Conservation (phyloP, 352 stramenopile genomes). For the Globisporangium nunn region DNA sequence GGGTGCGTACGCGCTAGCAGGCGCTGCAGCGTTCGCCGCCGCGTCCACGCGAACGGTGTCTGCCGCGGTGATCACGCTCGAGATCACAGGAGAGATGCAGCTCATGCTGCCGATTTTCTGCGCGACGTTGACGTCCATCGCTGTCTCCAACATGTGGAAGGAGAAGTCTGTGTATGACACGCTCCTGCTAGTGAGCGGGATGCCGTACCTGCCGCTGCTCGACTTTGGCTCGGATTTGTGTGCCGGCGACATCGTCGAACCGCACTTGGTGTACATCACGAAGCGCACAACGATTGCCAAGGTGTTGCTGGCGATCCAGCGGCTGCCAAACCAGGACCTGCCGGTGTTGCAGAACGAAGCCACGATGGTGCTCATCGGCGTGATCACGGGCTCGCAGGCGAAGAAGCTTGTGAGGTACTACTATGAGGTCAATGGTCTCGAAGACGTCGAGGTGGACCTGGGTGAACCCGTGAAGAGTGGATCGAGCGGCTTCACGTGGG, state of each 20-base stretch:
- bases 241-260: slow-evolving; percentile 65
- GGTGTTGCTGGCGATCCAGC: slow-evolving; percentile 65
- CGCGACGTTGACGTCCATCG: slow-evolving; percentile 59
- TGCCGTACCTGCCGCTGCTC: slow-evolving; percentile 82
- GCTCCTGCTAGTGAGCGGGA: slow-evolving; percentile 55
- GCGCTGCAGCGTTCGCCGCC: slow-evolving; percentile 62
- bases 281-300: slow-evolving; percentile 66
- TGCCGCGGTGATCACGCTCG: slow-evolving; percentile 80
- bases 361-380: slow-evolving; percentile 60
- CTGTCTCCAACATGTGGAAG: slow-evolving; percentile 46
- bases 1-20: slow-evolving; percentile 72
- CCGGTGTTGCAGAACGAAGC: slow-evolving; percentile 63
- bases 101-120: slow-evolving; percentile 82
- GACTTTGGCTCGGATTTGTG: slow-evolving; percentile 56
- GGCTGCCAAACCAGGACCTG: slow-evolving; percentile 63
- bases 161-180: slow-evolving; percentile 84
- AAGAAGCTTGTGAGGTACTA: slow-evolving; percentile 55
- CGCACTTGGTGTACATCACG: slow-evolving; percentile 61
- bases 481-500: slow-evolving; percentile 39
- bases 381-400: slow-evolving; percentile 49
- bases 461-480: slow-evolving; percentile 43
- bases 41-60: slow-evolving; percentile 74
- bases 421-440: slow-evolving; percentile 43
- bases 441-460: slow-evolving; percentile 63
- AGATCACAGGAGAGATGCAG: slow-evolving; percentile 79